phyloP scores from a whole-genome alignment of 2,329 filamentous ascomycete species.

The Pseudogymnoascus sp. region DNA sequence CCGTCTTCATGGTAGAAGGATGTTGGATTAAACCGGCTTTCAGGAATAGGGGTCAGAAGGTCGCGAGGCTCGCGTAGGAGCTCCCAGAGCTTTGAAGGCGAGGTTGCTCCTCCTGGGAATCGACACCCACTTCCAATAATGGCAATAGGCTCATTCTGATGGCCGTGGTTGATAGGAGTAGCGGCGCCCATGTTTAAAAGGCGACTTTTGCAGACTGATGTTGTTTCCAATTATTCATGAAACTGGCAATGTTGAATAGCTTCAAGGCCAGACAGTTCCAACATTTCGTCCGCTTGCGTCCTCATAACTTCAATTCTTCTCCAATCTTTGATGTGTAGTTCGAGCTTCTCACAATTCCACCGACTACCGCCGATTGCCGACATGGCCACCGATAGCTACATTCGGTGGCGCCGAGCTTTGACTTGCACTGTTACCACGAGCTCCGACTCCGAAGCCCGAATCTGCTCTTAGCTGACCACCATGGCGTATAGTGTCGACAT shows the following conservation, averaged over 20 bases:
- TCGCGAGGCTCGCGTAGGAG: not conserved
- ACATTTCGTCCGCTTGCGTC: not conserved
- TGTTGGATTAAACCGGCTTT: not conserved
- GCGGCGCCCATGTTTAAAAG: not conserved
- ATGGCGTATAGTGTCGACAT: not conserved
- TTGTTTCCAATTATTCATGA: not conserved
- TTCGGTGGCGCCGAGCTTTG: not conserved
- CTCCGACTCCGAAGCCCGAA: not conserved
- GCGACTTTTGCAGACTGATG: not conserved
- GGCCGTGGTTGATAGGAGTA: not conserved
- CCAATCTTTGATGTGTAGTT: not conserved
- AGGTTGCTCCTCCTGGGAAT: conserved; percentile 28
- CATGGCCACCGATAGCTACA: not conserved
- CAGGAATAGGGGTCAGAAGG: not conserved
- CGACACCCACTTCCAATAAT: conserved; percentile 30
- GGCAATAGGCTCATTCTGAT: conserved; percentile 25
- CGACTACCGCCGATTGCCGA: not conserved
- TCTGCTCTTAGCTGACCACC: not conserved
- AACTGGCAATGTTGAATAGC: not conserved
- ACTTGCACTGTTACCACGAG: not conserved
- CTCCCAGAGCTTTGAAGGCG: conserved; percentile 31
- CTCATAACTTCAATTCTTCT: not conserved
- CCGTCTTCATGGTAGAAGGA: not conserved
- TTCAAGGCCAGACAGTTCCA: not conserved
- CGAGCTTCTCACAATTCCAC: not conserved